Evolutionary conservation across 2,329 filamentous ascomycete genomes (phyloP).

Genomic region (Diatrype stigma): DNA sequence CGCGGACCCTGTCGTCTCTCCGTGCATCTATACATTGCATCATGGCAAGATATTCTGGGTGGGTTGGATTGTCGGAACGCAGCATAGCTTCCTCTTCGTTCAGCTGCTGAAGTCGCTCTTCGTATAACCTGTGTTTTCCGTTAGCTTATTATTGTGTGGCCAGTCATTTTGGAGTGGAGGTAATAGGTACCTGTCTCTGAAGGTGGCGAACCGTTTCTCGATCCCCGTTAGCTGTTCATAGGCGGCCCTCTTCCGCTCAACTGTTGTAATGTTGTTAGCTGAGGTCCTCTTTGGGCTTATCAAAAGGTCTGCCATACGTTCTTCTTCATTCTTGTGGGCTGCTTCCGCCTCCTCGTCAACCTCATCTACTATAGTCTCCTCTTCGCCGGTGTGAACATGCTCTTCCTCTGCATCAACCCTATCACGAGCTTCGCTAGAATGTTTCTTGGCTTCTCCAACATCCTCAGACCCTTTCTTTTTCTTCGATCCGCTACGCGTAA

Average conservation of each 20-base stretch:
- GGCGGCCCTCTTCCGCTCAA: conserved; percentile 73
- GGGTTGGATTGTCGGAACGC: conserved; percentile 59
- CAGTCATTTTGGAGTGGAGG: not conserved
- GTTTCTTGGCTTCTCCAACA: conserved; percentile 12
- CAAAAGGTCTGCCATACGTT: conserved; percentile 42
- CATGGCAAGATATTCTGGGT: conserved; percentile 89
- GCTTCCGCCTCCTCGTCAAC: conserved; percentile 57
- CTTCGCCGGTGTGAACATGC: conserved; percentile 45
- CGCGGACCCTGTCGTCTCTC: conserved; percentile 72
- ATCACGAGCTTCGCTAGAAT: conserved; percentile 27
- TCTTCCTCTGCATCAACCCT: conserved; percentile 35
- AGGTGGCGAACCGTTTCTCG: conserved; percentile 82
- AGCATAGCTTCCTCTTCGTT: conserved; percentile 66
- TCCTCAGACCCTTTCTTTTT: conserved; percentile 26
- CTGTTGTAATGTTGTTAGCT: conserved; percentile 43
- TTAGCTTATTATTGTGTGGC: conserved; percentile 19
- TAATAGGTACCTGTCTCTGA: conserved; percentile 66
- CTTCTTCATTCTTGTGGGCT: conserved; percentile 60
- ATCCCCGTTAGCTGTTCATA: conserved; percentile 76
- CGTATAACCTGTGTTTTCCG: conserved; percentile 62
- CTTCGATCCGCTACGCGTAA: conserved; percentile 32
- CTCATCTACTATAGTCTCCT: conserved; percentile 51
- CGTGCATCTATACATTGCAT: conserved; percentile 81
- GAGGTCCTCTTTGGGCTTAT: conserved; percentile 4
- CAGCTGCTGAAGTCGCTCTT: conserved; percentile 78